Base-by-base conservation (phyloP, 1,284 basidiomycete species). In the Fomitiporia mediterranea region DNA sequence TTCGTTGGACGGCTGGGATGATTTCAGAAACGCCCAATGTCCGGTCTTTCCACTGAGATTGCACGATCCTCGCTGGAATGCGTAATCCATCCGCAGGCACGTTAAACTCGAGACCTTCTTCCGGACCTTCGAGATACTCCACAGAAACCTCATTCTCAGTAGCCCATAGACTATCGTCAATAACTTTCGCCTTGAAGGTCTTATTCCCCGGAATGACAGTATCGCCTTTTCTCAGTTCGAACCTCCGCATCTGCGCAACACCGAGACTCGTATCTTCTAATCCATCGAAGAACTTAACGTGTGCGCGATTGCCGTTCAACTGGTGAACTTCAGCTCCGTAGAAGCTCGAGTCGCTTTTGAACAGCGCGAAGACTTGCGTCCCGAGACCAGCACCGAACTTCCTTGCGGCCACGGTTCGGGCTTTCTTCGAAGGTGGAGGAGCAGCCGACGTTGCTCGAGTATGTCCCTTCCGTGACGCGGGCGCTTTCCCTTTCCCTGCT, bases 301-400 rank as follows among this genome's bases (percentile, higher is more conserved):
- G 55, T 64, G 79, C 84, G 23, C 60, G 65, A 8, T 65, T 67
- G 8, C 56, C 57, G 13, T 62, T 63, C 15, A 62, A 52, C 11
- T 74, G 70, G 57, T 80, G 62, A 5, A 87, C 72, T 25, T 70
- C 72, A 8, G 84, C 88, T 3, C 82, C 65, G 63, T 85, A 89
- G 67, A 78, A 90, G 59, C 78, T 73, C 1, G 75, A 77, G 55
- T 83, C 79, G 44, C 69, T 66, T 60, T 74, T 79, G 84, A 84
- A 89, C 8, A 83, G 64, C 1, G 84, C 87, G 61, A 87, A 83
- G 13, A 90, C 84, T 1, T 79, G 79, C 11, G 82, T 79, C 35
- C 65, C 65, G 60, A n/a, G 61, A 25, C 50, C 50, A 13, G 62
- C 35, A 37, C 52, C 42, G 27, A 49, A 52, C 9, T 64, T 66